Conservation (phyloP, 140 eudicot genomes). For the Erigeron philadelphicus region DNA sequence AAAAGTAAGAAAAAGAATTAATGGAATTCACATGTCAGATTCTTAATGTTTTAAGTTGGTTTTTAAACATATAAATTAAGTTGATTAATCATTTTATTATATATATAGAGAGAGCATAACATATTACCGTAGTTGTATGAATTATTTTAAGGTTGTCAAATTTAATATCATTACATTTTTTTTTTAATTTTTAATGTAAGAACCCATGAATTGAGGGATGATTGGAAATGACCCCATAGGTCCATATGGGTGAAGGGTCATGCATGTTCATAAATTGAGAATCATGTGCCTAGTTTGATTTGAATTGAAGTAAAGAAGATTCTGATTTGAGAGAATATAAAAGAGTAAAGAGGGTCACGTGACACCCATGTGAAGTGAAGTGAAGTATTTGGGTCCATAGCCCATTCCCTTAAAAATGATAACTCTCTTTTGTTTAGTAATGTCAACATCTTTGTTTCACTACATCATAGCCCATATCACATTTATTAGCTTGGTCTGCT, state of each 20-base stretch:
- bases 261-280: constrained; percentile 31
- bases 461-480: constrained; percentile 25
- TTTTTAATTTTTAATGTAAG: background rate
- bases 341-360: constrained; percentile 34
- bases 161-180: no score
- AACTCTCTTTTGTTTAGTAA: constrained; percentile 11
- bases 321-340: constrained; percentile 3
- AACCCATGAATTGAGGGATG: constrained; percentile 6
- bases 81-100: no score
- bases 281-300: constrained; percentile 35
- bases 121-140: no score
- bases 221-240: constrained; percentile 22
- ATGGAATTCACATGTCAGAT: no score
- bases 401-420: constrained; percentile 14
- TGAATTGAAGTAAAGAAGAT: constrained; percentile 17
- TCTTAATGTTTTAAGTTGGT: no score
- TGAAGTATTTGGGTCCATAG: constrained; percentile 20
- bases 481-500: constrained; percentile 24
- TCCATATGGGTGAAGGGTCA: constrained; percentile 7
- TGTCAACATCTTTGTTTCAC: constrained; percentile 28
- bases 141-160: no score
- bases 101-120: no score
- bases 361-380: constrained; percentile 31
- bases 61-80: no score
- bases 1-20: no score